Percentiles rank a stretch among this genome's conserved stretches.
Conservation (phyloP, 495 filamentous ascomycete species). For the Staphylotrichum tortipilum region DNA sequence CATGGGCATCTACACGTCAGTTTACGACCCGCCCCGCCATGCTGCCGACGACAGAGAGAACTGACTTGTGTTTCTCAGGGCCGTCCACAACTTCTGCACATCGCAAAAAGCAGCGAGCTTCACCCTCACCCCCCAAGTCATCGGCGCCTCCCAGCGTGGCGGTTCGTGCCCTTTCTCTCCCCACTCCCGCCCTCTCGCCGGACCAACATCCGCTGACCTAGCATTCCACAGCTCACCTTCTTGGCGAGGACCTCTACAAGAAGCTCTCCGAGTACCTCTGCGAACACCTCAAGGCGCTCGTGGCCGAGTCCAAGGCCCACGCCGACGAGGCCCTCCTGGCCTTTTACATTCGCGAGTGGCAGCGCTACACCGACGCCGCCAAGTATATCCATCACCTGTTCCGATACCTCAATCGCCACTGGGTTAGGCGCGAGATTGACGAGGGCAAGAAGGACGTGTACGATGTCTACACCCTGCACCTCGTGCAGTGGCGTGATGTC, state of each 20-base stretch:
- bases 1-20: conserved; percentile 94
- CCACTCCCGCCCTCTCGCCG: too few relatives aligned
- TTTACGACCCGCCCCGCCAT: neutral
- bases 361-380: conserved; percentile 86
- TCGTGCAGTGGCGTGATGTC: conserved; percentile 89
- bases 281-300: conserved; percentile 59
- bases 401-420: conserved; percentile 93
- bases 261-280: conserved; percentile 78
- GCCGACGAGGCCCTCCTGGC: conserved; percentile 80
- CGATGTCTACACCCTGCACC: conserved; percentile 93
- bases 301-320: conserved; percentile 61
- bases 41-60: conserved; percentile 18
- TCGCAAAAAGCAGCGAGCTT: conserved; percentile 78
- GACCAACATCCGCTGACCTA: conserved; percentile 13
- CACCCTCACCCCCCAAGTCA: conserved; percentile 19
- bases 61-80: conserved; percentile 52
- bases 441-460: conserved; percentile 98
- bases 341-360: conserved; percentile 98
- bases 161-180: conserved; percentile 47
- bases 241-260: conserved; percentile 94
- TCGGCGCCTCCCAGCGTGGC: conserved; percentile 58
- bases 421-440: conserved; percentile 98
- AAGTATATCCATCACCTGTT: conserved; percentile 98
- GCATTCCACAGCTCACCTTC: conserved; percentile 63
- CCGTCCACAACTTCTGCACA: conserved; percentile 98